Evolutionary conservation across 352 stramenopile species (phyloP).

Genomic region (Phytophthora cajani): DNA sequence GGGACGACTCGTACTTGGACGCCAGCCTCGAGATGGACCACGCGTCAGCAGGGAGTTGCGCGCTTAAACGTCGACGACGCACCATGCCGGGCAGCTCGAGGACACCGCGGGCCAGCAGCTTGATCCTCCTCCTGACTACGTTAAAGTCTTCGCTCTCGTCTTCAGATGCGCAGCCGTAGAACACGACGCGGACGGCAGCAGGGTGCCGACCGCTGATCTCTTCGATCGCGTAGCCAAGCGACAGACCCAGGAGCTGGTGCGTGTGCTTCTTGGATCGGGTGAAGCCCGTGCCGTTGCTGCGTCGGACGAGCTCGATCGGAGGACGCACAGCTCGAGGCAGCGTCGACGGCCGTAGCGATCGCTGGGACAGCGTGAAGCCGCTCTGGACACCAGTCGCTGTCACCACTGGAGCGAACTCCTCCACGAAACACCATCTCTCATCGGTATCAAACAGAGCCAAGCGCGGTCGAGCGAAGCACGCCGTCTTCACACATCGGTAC

Average conservation of each 20-base stretch:
- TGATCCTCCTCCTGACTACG: conserved; percentile 14
- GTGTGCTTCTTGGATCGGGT: conserved; percentile 18
- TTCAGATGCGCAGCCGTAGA: conserved; percentile 16
- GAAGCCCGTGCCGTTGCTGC: conserved; percentile 9
- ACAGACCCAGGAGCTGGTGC: conserved; percentile 22
- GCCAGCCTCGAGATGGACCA: conserved; percentile 7
- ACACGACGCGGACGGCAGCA: conserved; percentile 22
- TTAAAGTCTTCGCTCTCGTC: background rate
- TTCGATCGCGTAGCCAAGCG: conserved; percentile 24
- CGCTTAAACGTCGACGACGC: conserved; percentile 14
- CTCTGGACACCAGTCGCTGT: background rate
- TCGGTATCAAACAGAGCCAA: conserved; percentile 33
- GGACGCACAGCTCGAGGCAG: conserved; percentile 27
- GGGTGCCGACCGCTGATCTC: conserved; percentile 11
- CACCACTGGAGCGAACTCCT: conserved; percentile 14
- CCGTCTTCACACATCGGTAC: conserved; percentile 44
- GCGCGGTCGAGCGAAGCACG: conserved; percentile 34
- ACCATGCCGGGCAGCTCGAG: conserved; percentile 28
- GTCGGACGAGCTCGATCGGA: conserved; percentile 26
- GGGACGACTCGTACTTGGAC: background rate
- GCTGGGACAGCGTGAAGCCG: conserved; percentile 34
- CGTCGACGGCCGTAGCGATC: conserved; percentile 33
- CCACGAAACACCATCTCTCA: conserved; percentile 42
- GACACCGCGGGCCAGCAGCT: conserved; percentile 19
- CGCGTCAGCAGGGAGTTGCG: conserved; percentile 19